Base-by-base conservation (phyloP, 805 yeast species). In the Candida montana region DNA sequence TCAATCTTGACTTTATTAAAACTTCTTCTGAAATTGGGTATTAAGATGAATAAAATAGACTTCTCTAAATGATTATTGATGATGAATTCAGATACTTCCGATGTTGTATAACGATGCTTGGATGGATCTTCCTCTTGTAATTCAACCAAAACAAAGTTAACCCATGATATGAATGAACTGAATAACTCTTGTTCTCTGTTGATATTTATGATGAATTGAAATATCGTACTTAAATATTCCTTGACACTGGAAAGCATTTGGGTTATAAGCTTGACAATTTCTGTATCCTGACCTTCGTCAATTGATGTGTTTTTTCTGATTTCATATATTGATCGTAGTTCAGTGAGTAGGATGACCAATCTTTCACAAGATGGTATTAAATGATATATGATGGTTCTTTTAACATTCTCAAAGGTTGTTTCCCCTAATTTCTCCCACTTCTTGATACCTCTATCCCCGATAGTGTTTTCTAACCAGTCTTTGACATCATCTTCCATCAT, bases 371-470 rank as follows among this genome's bases (percentile, higher is more conserved):
- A 68, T 4, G 83, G 78, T 7, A 81, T 64, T 17, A 80, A 44
- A 31, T 72, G 71, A 32, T 74, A 65, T 41, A 74, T 72, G 1
- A 77, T 48, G 0, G 65, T 57, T 41, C 75, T 72, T 40, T 79
- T 61, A 1, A 73, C 59, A 34, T 63, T 62, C 33, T 79, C 82
- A 52, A 74, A 81, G 12, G 72, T 64, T 2, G 67, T 58, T 28
- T 67, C 69, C 0, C 83, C 81, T 15, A 71, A 39, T 39, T 68
- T 71, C 3, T 63, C 61, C 74, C 87, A 74, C 48, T 75, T 67
- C 46, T 73, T 75, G 16, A 75, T 56, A 23, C 85, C 85, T 46
- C 83, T 64, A 46, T 81, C 88, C 0, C 86, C 89, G 27, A 83
- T 63, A 36, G 79, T 76, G 49, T 81, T 80, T 18, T 75, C 69